A percentile compares a stretch with the other conserved stretches of the same genome.
Evolutionary conservation across 75 land plant genomes (phyloP).

Genomic region (Sequoiadendron giganteum): DNA sequence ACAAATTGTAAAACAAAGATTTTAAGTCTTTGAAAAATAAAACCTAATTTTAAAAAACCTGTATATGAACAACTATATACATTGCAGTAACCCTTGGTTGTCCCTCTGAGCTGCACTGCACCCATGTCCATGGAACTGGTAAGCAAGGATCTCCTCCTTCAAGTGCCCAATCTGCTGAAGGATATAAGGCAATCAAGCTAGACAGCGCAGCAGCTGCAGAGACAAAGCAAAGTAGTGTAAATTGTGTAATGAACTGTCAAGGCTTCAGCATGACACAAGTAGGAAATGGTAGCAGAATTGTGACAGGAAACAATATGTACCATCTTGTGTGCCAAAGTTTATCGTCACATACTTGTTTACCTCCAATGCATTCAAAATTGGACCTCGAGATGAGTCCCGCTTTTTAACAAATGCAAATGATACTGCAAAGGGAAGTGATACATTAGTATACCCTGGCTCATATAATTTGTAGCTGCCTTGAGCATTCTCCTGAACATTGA

Average conservation of each 20-base stretch:
- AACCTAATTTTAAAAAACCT: not conserved
- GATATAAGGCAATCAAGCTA: constrained; percentile 30
- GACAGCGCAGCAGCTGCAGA: constrained; percentile 36
- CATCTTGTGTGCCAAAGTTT: constrained; percentile 52
- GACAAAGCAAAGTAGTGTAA: not conserved
- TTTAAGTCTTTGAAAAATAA: not conserved
- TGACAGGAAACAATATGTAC: constrained; percentile 23
- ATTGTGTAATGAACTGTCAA: not conserved
- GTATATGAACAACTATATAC: constrained; percentile 25
- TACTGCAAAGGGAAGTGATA: constrained; percentile 60
- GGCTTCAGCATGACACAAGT: not conserved
- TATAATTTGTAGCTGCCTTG: constrained; percentile 60
- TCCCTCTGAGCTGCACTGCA: constrained; percentile 60
- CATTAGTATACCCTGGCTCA: constrained; percentile 63
- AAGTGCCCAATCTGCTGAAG: constrained; percentile 48
- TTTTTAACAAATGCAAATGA: constrained; percentile 53
- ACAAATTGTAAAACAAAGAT: not conserved
- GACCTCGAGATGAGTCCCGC: constrained; percentile 56
- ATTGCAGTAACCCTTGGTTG: constrained; percentile 56
- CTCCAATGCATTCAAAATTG: constrained; percentile 83
- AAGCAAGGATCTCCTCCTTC: constrained; percentile 89
- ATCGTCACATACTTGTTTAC: constrained; percentile 57
- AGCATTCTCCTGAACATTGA: constrained; percentile 74
- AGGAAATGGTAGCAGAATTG: not conserved
- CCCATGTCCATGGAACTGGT: constrained; percentile 83